Evolutionary conservation across 1,139 yeast genomes (phyloP).

Genomic region (Debaryomycetaceae sp.): DNA sequence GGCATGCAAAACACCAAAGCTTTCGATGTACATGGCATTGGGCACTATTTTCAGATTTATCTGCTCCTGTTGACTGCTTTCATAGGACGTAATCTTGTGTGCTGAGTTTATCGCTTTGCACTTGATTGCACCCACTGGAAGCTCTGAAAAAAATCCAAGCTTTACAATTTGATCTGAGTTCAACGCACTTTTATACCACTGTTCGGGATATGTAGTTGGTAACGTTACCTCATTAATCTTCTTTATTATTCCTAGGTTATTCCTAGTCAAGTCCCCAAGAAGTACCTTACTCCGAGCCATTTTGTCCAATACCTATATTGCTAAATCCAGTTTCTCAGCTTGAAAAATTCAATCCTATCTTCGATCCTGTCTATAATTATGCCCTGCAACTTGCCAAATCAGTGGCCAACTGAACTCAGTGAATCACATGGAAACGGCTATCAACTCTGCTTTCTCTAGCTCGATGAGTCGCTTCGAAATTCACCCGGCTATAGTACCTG

Average conservation of each 20-base stretch:
- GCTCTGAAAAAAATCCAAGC: conserved; percentile 56
- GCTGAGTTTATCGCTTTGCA: conserved; percentile 42
- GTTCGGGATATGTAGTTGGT: conserved; percentile 41
- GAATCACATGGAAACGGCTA: too few species aligned
- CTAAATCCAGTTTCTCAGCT: background rate
- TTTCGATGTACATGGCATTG: conserved; percentile 59
- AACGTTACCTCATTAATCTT: conserved; percentile 44
- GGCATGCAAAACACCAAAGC: conserved; percentile 60
- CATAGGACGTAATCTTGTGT: conserved; percentile 21
- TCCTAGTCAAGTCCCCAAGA: conserved; percentile 54
- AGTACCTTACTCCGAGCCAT: conserved; percentile 39
- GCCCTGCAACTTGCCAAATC: too few species aligned
- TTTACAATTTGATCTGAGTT: conserved; percentile 32
- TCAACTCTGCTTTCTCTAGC: too few species aligned
- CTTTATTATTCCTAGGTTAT: conserved; percentile 52
- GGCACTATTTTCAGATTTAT: conserved; percentile 36
- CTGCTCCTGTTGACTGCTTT: conserved; percentile 21
- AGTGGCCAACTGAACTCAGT: too few species aligned
- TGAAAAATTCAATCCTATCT: background rate
- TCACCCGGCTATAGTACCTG: too few species aligned
- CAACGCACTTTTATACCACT: conserved; percentile 43
- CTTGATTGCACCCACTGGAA: conserved; percentile 71
- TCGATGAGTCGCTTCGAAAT: too few species aligned
- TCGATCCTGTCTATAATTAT: background rate
- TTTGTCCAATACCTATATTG: background rate